Evolutionary conservation across 1,139 yeast genomes (phyloP).

Genomic region (Kodamaea fungicola): DNA sequence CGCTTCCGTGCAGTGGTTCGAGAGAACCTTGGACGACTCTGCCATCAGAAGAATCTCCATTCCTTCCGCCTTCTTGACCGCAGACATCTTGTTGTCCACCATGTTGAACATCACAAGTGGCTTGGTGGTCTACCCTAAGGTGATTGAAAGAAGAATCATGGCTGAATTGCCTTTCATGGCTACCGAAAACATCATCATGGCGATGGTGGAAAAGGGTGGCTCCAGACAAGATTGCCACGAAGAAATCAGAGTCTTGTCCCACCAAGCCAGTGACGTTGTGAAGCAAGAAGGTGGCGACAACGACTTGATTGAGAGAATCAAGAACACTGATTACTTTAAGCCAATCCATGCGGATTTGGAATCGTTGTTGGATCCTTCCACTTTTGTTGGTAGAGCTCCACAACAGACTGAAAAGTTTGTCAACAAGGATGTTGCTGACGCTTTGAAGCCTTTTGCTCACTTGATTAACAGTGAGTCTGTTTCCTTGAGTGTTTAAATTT

Average conservation of each 20-base stretch:
- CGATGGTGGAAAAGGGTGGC: conserved; percentile 97
- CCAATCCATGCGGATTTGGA: conserved; percentile 89
- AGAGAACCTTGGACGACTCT: conserved; percentile 96
- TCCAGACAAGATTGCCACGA: conserved; percentile 99
- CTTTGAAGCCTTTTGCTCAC: conserved; percentile 66
- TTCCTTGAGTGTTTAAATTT: conserved; percentile 43
- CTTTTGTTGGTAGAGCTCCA: conserved; percentile 98
- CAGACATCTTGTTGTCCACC: conserved; percentile 89
- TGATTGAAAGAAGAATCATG: conserved; percentile 91
- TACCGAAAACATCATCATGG: conserved; percentile 98
- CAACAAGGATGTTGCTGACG: conserved; percentile 76
- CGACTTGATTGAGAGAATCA: conserved; percentile 88
- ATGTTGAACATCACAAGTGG: conserved; percentile 91
- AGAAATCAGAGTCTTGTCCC: conserved; percentile 93
- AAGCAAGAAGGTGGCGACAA: conserved; percentile 99
- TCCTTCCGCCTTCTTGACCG: conserved; percentile 95
- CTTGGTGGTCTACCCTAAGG: conserved; percentile 96
- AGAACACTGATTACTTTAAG: conserved; percentile 73
- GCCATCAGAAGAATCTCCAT: conserved; percentile 96
- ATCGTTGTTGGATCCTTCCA: conserved; percentile 76
- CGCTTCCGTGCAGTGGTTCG: conserved; percentile 98
- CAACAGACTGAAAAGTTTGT: conserved; percentile 95
- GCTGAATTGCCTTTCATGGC: conserved; percentile 99
- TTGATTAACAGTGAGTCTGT: conserved; percentile 63
- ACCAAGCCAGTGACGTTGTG: conserved; percentile 95